These are phyloP conservation scores for Suillus plorans DNA, from an alignment of 768 basidiomycete species.

Conservation along the genomic window DNA sequence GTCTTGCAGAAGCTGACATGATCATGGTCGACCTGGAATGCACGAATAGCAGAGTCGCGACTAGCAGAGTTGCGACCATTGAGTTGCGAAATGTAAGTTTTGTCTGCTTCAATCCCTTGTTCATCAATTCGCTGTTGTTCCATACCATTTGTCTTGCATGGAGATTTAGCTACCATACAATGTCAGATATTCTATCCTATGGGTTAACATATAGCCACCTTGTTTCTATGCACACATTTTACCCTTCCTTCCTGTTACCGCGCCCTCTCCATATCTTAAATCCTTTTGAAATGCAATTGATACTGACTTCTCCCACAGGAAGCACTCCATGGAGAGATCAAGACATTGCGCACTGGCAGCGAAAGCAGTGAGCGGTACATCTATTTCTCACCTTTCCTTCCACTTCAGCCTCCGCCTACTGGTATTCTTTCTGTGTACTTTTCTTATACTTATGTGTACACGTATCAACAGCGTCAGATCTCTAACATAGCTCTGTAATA, in stretches of 20 bases:
- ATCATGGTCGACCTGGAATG: slow-evolving; percentile 91
- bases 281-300: background rate
- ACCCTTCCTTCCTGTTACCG: no score
- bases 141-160: background rate
- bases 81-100: slow-evolving; percentile 84
- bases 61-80: slow-evolving; percentile 84
- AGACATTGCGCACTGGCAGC: slow-evolving; percentile 78
- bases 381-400: background rate
- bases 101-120: background rate
- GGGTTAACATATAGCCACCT: background rate
- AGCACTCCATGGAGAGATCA: slow-evolving; percentile 93
- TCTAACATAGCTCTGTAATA: slow-evolving; percentile 63
- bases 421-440: background rate
- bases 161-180: no score
- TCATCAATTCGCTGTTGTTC: slow-evolving; percentile 21
- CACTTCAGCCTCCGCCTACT: background rate
- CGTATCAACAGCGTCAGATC: slow-evolving; percentile 52
- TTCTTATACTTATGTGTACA: no score
- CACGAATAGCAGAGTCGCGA: slow-evolving; percentile 90
- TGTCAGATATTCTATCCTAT: no score
- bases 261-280: no score
- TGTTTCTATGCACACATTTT: background rate
- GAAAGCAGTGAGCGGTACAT: slow-evolving; percentile 65
- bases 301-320: slow-evolving; percentile 53
- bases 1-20: slow-evolving; percentile 91